These are phyloP conservation scores for Vitellaria paradoxa DNA, from an alignment of 179 eudicot species.

Conservation along the genomic window DNA sequence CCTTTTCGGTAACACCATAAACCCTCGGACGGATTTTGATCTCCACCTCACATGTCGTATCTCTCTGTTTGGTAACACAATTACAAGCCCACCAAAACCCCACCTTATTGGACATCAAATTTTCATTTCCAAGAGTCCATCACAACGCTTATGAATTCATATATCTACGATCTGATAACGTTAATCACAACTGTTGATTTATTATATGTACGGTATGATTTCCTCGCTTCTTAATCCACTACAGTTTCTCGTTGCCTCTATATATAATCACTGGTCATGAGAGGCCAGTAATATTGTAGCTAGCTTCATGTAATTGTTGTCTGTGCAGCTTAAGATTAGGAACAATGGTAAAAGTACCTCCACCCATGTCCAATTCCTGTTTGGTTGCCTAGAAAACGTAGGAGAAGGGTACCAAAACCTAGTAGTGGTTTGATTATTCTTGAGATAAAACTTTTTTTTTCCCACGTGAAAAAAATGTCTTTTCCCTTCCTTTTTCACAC, in stretches of 20 bases:
- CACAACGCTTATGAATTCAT: not conserved
- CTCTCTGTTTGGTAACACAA: constrained; percentile 7
- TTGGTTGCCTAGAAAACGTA: constrained; percentile 3
- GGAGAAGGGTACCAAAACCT: not conserved
- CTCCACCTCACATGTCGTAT: not conserved
- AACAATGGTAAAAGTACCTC: constrained; percentile 3
- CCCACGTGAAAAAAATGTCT: too few relatives aligned
- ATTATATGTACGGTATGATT: not conserved
- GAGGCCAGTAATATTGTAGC: not conserved
- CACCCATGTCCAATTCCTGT: not conserved
- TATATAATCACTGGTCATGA: not conserved
- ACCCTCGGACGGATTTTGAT: not conserved
- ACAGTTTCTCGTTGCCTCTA: not conserved
- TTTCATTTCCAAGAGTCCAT: not conserved
- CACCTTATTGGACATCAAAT: not conserved
- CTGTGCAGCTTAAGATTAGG: not conserved
- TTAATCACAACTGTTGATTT: not conserved
- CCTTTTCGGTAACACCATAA: constrained; percentile 12
- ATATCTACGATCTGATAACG: not conserved
- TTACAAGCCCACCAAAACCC: not conserved
- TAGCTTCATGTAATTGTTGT: not conserved
- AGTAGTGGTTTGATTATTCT: not conserved
- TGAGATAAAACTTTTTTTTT: not conserved
- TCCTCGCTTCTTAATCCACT: not conserved
- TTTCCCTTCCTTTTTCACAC: not conserved